A percentile compares a stretch with the other conserved stretches of the same genome.
Evolutionary conservation across 2,329 filamentous ascomycete genomes (phyloP).

Genomic region (Pseudodiploospora longispora): DNA sequence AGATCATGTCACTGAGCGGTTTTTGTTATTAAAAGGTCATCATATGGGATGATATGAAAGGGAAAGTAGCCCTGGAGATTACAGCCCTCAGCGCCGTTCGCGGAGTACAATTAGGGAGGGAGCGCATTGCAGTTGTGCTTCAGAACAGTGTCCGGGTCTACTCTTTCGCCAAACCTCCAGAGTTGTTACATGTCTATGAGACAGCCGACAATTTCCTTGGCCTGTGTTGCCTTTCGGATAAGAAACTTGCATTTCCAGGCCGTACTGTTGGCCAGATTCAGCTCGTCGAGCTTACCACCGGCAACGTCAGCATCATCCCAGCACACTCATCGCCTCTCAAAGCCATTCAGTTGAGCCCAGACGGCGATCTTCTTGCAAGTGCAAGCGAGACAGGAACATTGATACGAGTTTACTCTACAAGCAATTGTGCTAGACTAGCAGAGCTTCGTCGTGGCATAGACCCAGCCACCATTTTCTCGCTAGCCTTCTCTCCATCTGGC

Average conservation of each 20-base stretch:
- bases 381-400: conserved; percentile 89
- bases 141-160: conserved; percentile 78
- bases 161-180: conserved; percentile 64
- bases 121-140: conserved; percentile 71
- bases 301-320: conserved; percentile 86
- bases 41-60: conserved; percentile 84
- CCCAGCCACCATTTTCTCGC: conserved; percentile 74
- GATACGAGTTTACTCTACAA: conserved; percentile 75
- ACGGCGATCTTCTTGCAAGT: conserved; percentile 77
- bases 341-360: conserved; percentile 69
- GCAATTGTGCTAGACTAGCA: conserved; percentile 69
- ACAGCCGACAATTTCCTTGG: conserved; percentile 80
- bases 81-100: conserved; percentile 74
- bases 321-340: conserved; percentile 75
- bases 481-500: conserved; percentile 79
- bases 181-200: conserved; percentile 67
- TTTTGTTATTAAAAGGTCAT: conserved; percentile 46
- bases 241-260: conserved; percentile 77
- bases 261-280: conserved; percentile 82
- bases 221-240: conserved; percentile 67
- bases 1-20: background rate
- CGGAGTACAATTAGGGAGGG: conserved; percentile 67
- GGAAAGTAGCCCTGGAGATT: conserved; percentile 65
- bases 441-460: conserved; percentile 88
- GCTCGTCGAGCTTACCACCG: conserved; percentile 67